Evolutionary conservation across 2,329 filamentous ascomycete species (phyloP).

Genomic region (Geosmithia putterillii): DNA sequence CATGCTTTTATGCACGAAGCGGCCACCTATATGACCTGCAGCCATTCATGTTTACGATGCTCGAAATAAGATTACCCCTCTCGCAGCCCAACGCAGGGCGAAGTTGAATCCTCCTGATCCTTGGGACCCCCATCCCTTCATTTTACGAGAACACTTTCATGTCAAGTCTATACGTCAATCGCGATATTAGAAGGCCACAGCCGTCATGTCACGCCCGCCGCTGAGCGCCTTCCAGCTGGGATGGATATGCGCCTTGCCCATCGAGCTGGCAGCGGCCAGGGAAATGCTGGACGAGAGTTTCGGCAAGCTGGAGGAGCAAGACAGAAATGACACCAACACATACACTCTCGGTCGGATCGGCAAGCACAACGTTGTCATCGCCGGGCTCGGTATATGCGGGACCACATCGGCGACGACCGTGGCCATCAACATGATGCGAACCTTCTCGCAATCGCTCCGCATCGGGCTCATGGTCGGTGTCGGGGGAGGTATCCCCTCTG

Average conservation of each 20-base stretch:
- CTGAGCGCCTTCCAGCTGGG: conserved; percentile 4
- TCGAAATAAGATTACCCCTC: too few relatives aligned
- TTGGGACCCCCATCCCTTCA: too few relatives aligned
- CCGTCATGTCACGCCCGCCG: neutral
- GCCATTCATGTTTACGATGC: too few relatives aligned
- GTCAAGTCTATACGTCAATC: neutral
- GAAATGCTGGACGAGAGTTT: conserved; percentile 11
- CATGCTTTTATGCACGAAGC: too few relatives aligned
- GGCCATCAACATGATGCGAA: neutral
- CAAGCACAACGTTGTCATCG: conserved; percentile 13
- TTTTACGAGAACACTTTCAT: too few relatives aligned
- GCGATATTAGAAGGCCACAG: neutral
- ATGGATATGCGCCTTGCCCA: conserved; percentile 12
- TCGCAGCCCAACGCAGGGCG: too few relatives aligned
- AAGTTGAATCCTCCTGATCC: too few relatives aligned
- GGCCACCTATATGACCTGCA: too few relatives aligned
- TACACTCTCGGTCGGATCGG: conserved; percentile 13
- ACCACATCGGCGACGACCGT: conserved; percentile 5
- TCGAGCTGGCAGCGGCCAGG: conserved; percentile 11
- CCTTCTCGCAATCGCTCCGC: neutral
- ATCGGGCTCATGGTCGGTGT: conserved; percentile 11
- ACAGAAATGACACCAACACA: conserved; percentile 9
- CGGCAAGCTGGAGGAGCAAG: conserved; percentile 3
- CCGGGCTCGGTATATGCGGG: conserved; percentile 9
- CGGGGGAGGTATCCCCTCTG: conserved; percentile 9